Evolutionary conservation across 1,284 basidiomycete species (phyloP).

Genomic region (Ganoderma resinaceum): DNA sequence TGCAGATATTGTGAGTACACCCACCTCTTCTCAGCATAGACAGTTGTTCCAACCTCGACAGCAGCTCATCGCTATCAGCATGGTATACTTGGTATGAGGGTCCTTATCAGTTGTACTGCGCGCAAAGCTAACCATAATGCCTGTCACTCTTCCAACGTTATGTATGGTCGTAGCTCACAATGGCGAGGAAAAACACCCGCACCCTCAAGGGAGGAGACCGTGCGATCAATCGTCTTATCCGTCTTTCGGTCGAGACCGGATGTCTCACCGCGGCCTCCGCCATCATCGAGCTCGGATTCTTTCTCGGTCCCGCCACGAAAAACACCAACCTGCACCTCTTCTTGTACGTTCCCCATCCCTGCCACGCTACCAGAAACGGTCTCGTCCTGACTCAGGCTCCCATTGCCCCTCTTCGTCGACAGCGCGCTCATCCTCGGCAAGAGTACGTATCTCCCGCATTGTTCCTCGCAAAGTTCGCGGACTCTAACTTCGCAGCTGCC

Average conservation of each 20-base stretch:
- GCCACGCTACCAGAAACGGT: no score
- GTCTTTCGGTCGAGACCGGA: slow-evolving; percentile 28
- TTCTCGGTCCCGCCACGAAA: slow-evolving; percentile 17
- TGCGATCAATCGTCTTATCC: slow-evolving; percentile 23
- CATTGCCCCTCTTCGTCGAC: neutral
- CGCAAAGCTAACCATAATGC: neutral
- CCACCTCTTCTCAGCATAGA: neutral
- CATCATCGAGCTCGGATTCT: slow-evolving; percentile 19
- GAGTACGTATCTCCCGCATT: neutral
- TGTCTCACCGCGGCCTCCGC: slow-evolving; percentile 11
- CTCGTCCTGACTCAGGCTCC: neutral
- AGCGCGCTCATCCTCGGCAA: slow-evolving; percentile 19
- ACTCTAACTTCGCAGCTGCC: neutral
- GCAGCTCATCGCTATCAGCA: slow-evolving; percentile 26
- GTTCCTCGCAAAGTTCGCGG: neutral
- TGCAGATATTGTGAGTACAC: slow-evolving; percentile 14
- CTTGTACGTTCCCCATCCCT: slow-evolving; percentile 9
- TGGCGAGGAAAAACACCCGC: slow-evolving; percentile 16
- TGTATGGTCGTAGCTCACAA: neutral
- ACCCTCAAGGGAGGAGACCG: slow-evolving; percentile 11
- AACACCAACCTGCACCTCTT: slow-evolving; percentile 19
- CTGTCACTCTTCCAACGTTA: neutral
- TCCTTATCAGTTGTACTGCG: neutral
- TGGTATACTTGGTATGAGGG: slow-evolving; percentile 27
- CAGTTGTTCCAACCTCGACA: neutral